phyloP scores from a whole-genome alignment of 202 grass and related monocot genomes.

The Musa balbisiana region DNA sequence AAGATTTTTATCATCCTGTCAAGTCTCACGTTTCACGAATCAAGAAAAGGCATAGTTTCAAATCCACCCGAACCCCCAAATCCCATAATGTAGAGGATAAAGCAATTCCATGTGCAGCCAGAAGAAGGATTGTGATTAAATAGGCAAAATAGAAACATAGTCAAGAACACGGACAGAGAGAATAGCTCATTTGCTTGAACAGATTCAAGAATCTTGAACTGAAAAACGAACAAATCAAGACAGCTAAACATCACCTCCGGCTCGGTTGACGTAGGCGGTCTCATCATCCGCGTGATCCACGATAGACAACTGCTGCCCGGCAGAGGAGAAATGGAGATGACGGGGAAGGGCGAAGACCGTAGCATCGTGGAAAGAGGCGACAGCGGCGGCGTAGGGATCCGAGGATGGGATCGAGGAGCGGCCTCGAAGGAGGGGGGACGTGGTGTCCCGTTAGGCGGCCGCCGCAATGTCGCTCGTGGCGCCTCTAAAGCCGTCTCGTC shows the following conservation, averaged over 20 bases:
- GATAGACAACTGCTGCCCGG: not conserved
- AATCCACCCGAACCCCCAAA: not conserved
- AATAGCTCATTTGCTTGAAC: not conserved
- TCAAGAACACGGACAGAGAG: not conserved
- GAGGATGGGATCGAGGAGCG: constrained; percentile 5
- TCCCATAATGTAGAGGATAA: too few species aligned
- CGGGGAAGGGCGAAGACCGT: not conserved
- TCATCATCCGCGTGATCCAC: too few species aligned
- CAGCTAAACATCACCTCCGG: too few species aligned
- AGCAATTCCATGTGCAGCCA: too few species aligned
- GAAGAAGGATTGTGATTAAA: too few species aligned
- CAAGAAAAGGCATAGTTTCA: not conserved
- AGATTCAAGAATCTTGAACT: too few species aligned
- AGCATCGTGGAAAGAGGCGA: not conserved
- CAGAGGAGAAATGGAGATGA: not conserved
- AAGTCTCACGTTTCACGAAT: not conserved
- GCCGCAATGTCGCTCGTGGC: too few species aligned
- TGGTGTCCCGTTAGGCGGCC: too few species aligned
- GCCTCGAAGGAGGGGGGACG: not conserved
- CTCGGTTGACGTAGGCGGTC: too few species aligned
- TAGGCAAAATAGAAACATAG: too few species aligned
- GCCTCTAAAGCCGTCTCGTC: too few species aligned
- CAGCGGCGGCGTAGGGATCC: constrained; percentile 18
- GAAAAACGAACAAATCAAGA: too few species aligned
- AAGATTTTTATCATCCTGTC: not conserved